Conservation (phyloP, 176 grass and related monocot genomes). For the Urochloa ruziziensis region DNA sequence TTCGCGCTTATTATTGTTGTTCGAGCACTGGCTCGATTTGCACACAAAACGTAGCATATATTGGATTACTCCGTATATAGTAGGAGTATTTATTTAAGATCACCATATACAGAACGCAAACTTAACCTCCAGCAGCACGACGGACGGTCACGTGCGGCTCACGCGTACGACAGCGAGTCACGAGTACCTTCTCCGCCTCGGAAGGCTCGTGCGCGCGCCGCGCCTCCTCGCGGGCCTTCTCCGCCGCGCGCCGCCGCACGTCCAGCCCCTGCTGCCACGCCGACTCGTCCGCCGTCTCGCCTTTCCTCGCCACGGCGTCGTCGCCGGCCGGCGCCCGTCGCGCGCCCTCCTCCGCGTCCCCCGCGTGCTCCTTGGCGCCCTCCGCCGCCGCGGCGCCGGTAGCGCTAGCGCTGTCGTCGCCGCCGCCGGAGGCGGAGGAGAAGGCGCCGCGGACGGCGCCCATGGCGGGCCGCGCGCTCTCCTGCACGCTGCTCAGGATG, state of each 20-base stretch:
- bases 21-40: no score
- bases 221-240: conserved; percentile 35
- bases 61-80: no score
- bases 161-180: no score
- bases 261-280: conserved; percentile 49
- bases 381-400: neutral
- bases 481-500: conserved; percentile 31
- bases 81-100: no score
- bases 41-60: no score
- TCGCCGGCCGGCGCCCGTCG: conserved; percentile 32
- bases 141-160: no score
- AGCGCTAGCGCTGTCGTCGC: neutral
- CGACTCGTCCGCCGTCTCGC: conserved; percentile 49
- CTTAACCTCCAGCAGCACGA: no score
- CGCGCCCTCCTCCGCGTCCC: conserved; percentile 25
- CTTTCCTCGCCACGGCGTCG: conserved; percentile 33
- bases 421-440: conserved; percentile 11
- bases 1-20: no score
- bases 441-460: conserved; percentile 28
- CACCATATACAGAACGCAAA: no score
- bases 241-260: conserved; percentile 36
- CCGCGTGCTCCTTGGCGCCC: conserved; percentile 38
- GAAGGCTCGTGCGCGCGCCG: conserved; percentile 5
- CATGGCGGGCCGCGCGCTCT: conserved; percentile 32
- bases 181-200: conserved; percentile 25